A percentile compares a stretch with the other conserved stretches of the same genome.
These are phyloP conservation scores for Microdochium nivale DNA, from an alignment of 2,329 filamentous ascomycete genomes.

Conservation along the genomic window DNA sequence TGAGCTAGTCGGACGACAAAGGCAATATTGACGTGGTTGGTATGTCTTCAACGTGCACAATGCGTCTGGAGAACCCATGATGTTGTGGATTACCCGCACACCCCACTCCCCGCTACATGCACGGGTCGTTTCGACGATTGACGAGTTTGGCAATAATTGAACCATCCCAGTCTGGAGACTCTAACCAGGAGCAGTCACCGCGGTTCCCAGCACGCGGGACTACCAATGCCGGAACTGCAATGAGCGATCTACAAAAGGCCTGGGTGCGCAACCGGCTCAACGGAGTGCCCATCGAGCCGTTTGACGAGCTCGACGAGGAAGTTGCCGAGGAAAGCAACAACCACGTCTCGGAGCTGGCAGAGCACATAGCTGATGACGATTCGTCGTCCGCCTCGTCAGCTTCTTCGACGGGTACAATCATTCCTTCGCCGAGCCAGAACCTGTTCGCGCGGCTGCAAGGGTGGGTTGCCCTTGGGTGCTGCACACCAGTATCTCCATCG, in stretches of 20 bases:
- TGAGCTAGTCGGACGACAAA: too few species aligned
- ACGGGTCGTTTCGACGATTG: too few species aligned
- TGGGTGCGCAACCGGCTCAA: conserved; percentile 70
- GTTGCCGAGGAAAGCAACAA: conserved; percentile 24
- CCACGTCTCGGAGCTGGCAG: conserved; percentile 31
- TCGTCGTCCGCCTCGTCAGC: conserved; percentile 76
- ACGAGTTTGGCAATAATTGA: background rate
- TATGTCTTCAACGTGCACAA: too few species aligned
- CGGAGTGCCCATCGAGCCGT: conserved; percentile 40
- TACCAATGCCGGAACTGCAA: conserved; percentile 21
- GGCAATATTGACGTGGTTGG: too few species aligned
- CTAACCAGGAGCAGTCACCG: background rate
- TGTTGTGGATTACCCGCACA: background rate
- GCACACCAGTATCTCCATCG: background rate
- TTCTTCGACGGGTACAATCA: conserved; percentile 86
- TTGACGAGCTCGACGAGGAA: conserved; percentile 45
- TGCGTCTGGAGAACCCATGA: too few species aligned
- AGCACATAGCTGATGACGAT: conserved; percentile 50
- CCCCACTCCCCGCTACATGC: background rate
- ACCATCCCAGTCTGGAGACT: too few species aligned
- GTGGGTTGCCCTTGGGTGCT: conserved; percentile 31
- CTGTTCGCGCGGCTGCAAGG: conserved; percentile 64
- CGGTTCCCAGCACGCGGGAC: background rate
- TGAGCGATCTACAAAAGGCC: conserved; percentile 75
- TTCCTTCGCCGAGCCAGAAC: conserved; percentile 65